Percentiles rank a stretch among this genome's conserved stretches.
Evolutionary conservation across 768 basidiomycete species (phyloP).

Genomic region (Infundibulicybe gibba): DNA sequence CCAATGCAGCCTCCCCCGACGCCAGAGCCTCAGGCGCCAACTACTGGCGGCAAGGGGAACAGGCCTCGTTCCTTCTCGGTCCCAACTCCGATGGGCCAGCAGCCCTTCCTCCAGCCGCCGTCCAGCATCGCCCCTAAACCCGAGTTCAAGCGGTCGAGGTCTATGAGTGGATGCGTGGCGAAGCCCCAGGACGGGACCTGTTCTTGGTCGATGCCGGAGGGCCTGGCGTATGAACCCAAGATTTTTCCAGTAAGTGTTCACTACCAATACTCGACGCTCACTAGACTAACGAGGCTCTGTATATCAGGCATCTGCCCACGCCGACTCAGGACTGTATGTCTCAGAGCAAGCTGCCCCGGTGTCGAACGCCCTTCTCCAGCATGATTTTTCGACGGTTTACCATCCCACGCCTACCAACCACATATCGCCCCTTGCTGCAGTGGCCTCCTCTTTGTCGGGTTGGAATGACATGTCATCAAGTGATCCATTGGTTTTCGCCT

Average conservation of each 20-base stretch:
- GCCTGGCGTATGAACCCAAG: conserved; percentile 6
- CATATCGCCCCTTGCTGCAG: conserved; percentile 24
- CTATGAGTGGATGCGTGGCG: conserved; percentile 9
- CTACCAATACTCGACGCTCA: not conserved
- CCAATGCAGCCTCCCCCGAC: too few relatives aligned
- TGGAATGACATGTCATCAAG: conserved; percentile 31
- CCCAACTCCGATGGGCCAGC: not conserved
- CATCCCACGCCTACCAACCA: conserved; percentile 8
- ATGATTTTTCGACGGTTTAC: conserved; percentile 8
- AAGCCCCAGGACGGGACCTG: not conserved
- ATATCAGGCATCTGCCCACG: not conserved
- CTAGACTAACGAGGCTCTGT: not conserved
- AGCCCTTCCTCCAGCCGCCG: not conserved
- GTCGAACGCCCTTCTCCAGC: conserved; percentile 8
- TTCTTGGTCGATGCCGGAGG: conserved; percentile 4
- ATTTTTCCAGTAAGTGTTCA: conserved; percentile 7
- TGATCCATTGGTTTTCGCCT: not conserved
- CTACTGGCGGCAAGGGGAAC: not conserved
- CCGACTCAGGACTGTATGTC: conserved; percentile 4
- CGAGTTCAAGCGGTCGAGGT: conserved; percentile 14
- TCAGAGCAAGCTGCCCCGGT: not conserved
- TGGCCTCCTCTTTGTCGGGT: conserved; percentile 32
- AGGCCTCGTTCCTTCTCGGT: not conserved
- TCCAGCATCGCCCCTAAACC: not conserved
- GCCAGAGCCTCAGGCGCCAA: conserved; percentile 3